Conservation (phyloP, 495 filamentous ascomycete species). For the Aspergillus sclerotioniger region DNA sequence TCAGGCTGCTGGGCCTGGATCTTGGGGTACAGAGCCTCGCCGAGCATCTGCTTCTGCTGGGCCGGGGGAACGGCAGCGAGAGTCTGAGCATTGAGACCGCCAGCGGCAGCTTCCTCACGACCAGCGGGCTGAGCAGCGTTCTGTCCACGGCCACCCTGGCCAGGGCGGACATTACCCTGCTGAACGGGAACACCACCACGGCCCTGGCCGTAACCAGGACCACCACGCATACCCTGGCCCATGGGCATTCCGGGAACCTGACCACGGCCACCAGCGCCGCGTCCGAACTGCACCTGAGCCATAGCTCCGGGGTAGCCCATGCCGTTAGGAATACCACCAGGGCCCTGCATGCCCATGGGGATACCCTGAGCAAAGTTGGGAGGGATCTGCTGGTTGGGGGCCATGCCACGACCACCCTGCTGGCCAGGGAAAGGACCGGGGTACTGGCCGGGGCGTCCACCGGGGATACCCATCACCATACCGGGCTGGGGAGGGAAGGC, state of each 20-base stretch:
- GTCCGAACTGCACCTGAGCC: constrained; percentile 58
- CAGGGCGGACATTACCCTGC: constrained; percentile 50
- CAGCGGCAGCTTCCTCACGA: constrained; percentile 30
- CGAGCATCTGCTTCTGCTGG: constrained; percentile 97
- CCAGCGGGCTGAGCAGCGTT: constrained; percentile 38
- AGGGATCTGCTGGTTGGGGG: constrained; percentile 73
- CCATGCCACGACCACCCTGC: constrained; percentile 79
- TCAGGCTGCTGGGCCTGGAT: constrained; percentile 90
- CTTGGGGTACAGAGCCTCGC: constrained; percentile 97
- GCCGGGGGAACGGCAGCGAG: constrained; percentile 55
- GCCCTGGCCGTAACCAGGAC: constrained; percentile 57
- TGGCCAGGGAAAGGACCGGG: constrained; percentile 73
- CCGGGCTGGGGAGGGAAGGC: constrained; percentile 79
- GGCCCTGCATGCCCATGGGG: constrained; percentile 71
- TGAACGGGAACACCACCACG: constrained; percentile 46
- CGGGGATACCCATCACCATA: constrained; percentile 79
- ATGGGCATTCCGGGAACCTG: constrained; percentile 74
- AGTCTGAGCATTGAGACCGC: constrained; percentile 39
- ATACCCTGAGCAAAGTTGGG: constrained; percentile 77
- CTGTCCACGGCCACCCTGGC: constrained; percentile 38
- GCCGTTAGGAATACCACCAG: constrained; percentile 53
- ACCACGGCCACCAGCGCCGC: constrained; percentile 72
- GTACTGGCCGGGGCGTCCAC: constrained; percentile 79
- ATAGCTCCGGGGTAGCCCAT: constrained; percentile 60
- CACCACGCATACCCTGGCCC: constrained; percentile 66